Conservation (phyloP, 2,329 filamentous ascomycete species). For the Furcasterigmium sp. region DNA sequence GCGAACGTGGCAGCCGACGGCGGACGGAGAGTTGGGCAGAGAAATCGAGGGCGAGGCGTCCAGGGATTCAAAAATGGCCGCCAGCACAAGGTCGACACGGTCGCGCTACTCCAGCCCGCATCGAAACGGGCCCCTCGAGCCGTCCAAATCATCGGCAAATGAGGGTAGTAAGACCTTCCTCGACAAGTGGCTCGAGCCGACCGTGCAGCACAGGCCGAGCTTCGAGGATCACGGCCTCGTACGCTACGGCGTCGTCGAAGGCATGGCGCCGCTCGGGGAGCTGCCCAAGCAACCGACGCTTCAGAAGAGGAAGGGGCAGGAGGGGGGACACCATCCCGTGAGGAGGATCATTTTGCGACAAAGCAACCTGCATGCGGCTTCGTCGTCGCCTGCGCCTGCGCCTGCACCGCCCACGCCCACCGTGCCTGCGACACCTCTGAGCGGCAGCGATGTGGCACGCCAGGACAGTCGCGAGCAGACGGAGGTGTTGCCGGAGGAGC, state of each 20-base stretch:
- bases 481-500: constrained; percentile 3
- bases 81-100: constrained; percentile 44
- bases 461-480: not conserved
- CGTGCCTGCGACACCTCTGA: constrained; percentile 11
- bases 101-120: constrained; percentile 54
- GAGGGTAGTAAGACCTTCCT: constrained; percentile 39
- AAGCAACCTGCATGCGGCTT: constrained; percentile 14
- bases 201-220: constrained; percentile 58
- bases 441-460: not conserved
- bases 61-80: constrained; percentile 12
- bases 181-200: constrained; percentile 54
- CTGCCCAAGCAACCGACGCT: constrained; percentile 54
- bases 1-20: no score
- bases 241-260: constrained; percentile 70
- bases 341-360: constrained; percentile 42
- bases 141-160: constrained; percentile 25
- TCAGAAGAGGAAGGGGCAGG: constrained; percentile 27
- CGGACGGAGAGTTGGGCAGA: not conserved
- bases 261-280: constrained; percentile 77
- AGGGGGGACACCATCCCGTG: constrained; percentile 20
- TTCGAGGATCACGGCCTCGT: constrained; percentile 74
- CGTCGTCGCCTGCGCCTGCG: constrained; percentile 11
- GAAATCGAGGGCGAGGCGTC: not conserved
- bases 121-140: constrained; percentile 30
- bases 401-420: constrained; percentile 18